Conservation (phyloP, 306 rosid species). For the Vicia sativa region DNA sequence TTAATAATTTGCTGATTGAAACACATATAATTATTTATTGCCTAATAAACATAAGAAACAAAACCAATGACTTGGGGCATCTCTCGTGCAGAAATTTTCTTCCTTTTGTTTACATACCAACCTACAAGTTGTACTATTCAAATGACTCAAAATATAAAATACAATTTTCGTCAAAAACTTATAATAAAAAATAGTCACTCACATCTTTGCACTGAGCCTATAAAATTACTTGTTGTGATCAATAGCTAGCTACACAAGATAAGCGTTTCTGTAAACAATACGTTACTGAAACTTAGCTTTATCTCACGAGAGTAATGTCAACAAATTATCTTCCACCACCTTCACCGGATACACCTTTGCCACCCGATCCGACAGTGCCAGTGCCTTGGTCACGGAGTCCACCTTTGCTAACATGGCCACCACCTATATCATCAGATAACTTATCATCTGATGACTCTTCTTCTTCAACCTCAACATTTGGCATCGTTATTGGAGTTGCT, state of each 20-base stretch:
- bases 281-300: not conserved
- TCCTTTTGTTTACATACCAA: conserved; percentile 3
- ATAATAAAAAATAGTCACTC: not conserved
- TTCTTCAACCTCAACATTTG: conserved; percentile 14
- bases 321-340: conserved; percentile 9
- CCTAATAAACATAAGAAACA: not conserved
- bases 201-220: not conserved
- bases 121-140: not conserved
- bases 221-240: not conserved
- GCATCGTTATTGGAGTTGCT: conserved; percentile 29
- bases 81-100: conserved; percentile 6
- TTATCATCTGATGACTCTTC: not conserved
- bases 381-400: conserved; percentile 9
- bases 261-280: not conserved
- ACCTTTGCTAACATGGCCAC: conserved; percentile 2
- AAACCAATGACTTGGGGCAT: conserved; percentile 6
- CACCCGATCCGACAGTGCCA: not conserved
- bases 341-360: not conserved
- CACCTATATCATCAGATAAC: conserved; percentile 17
- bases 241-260: not conserved
- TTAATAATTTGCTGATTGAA: not conserved
- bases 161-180: not conserved
- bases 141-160: not conserved
- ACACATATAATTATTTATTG: not conserved
- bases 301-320: not conserved